These are phyloP conservation scores for Pharnaceum exiguum DNA, from an alignment of 148 eudicot species.

Conservation along the genomic window DNA sequence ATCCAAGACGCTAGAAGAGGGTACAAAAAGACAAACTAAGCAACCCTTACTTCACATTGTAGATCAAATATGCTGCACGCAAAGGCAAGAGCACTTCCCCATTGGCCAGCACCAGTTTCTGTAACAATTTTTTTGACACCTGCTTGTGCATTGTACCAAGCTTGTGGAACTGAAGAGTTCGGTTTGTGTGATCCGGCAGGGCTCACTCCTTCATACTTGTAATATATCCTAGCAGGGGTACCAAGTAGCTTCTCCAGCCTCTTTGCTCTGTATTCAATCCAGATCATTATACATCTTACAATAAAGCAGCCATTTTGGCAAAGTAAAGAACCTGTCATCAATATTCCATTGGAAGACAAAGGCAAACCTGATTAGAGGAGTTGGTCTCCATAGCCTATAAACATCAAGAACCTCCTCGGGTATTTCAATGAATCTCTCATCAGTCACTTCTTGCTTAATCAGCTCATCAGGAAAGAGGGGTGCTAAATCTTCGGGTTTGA, in stretches of 20 bases:
- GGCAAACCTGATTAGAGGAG: slow-evolving; percentile 84
- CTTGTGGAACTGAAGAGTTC: slow-evolving; percentile 93
- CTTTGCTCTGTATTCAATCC: slow-evolving; percentile 63
- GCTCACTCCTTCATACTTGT: slow-evolving; percentile 94
- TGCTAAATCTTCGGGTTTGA: slow-evolving; percentile 68
- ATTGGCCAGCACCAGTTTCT: slow-evolving; percentile 98
- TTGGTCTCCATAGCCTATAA: slow-evolving; percentile 89
- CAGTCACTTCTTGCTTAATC: slow-evolving; percentile 78
- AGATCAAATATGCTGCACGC: slow-evolving; percentile 85
- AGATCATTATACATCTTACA: slow-evolving; percentile 2
- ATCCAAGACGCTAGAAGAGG: not conserved
- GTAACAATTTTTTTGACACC: slow-evolving; percentile 88
- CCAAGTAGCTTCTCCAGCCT: slow-evolving; percentile 91
- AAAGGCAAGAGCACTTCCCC: slow-evolving; percentile 95
- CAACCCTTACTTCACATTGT: slow-evolving; percentile 68
- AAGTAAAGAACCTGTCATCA: not conserved
- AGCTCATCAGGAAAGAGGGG: slow-evolving; percentile 76
- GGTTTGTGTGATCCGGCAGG: slow-evolving; percentile 98
- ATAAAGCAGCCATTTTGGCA: not conserved
- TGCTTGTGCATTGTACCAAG: slow-evolving; percentile 76
- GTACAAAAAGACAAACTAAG: not conserved
- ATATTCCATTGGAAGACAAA: not conserved
- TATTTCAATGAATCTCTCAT: slow-evolving; percentile 62
- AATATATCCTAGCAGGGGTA: slow-evolving; percentile 90
- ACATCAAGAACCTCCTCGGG: slow-evolving; percentile 84